Evolutionary conservation across 2,329 filamentous ascomycete species (phyloP), one percentile per base, ranked within the genome.

Genomic region (Aspergillus fijiensis): DNA sequence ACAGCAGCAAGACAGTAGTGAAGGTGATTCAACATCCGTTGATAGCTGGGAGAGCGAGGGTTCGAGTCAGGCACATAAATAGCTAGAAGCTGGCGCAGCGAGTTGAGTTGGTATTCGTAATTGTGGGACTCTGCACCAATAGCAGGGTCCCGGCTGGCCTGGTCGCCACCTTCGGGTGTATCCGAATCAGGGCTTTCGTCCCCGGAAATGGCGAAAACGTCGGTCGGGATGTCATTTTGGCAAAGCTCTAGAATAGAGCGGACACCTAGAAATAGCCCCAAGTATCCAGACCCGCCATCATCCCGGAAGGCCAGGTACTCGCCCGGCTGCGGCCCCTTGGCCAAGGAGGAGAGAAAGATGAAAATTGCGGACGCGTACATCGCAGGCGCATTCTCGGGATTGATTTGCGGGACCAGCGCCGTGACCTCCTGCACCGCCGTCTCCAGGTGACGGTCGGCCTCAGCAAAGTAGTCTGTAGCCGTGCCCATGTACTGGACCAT

Each of bases 251-350:
- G 29, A 1, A 65, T 60, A 3, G 63, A 63, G 3, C 63, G 57
- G 1, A 65, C 23, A 2, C 64, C 63, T n/a, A 63, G 50, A 23
- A 66, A 62, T 2, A 65, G 59, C 3, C 47, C 35, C 12, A 65
- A 23, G 10, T 49, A 59, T 0, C 59, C 60, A 5, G 49, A 0
- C 0, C 47, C 16, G 0, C 57, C 57, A 21, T 65, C 60, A 14
- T 60, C 50, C 0, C 63, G 57, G n/a, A 62, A 66, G 2, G 49
- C 64, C n/a, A 66, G 49, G n/a, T 60, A 66, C 27, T 66, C 64
- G 0, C 59, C 59, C 5, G 48, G 23, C 11, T 54, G 59, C 0
- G 61, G 63, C 1, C 63, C 61, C 23, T 50, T 56, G 0, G 61
- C 61, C 3, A 63, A 25, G 2, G 57, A 58, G 12, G 55, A 59